phyloP scores from a whole-genome alignment of 495 filamentous ascomycete genomes.

The Apiosordaria backusii region DNA sequence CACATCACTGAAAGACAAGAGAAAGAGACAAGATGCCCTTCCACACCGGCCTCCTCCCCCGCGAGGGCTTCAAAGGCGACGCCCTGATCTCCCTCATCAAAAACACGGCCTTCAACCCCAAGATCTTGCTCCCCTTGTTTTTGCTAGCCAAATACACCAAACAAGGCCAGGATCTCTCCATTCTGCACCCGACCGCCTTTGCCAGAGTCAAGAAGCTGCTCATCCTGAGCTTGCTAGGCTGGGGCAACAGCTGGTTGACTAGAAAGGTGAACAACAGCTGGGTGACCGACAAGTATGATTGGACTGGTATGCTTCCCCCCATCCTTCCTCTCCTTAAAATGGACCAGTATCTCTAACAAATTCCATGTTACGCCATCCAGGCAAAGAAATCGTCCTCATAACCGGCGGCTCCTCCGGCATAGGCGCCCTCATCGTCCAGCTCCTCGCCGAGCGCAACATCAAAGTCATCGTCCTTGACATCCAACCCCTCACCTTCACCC shows the following conservation, averaged over 20 bases:
- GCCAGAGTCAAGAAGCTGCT: conserved; percentile 46
- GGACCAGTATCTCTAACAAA: neutral
- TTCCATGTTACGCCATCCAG: neutral
- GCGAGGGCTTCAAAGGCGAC: conserved; percentile 61
- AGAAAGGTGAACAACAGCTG: conserved; percentile 58
- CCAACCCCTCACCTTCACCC: conserved; percentile 52
- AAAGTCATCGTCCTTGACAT: conserved; percentile 71
- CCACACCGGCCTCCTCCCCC: conserved; percentile 47
- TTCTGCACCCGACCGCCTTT: conserved; percentile 48
- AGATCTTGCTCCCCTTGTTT: conserved; percentile 56
- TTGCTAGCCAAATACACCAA: conserved; percentile 57
- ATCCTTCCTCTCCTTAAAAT: neutral
- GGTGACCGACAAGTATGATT: conserved; percentile 59
- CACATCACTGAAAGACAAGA: neutral
- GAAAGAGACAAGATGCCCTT: conserved; percentile 41
- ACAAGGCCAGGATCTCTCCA: conserved; percentile 50
- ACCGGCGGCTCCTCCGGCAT: conserved; percentile 71
- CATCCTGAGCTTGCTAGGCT: conserved; percentile 47
- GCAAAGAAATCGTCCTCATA: conserved; percentile 61
- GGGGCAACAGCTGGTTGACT: conserved; percentile 50
- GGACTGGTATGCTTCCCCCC: conserved; percentile 39
- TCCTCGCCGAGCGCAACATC: conserved; percentile 55
- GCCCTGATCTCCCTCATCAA: conserved; percentile 52
- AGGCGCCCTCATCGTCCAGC: conserved; percentile 56
- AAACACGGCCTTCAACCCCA: conserved; percentile 57